Conservation (phyloP, 345 rosid species). For the Dipteronia dyeriana region DNA sequence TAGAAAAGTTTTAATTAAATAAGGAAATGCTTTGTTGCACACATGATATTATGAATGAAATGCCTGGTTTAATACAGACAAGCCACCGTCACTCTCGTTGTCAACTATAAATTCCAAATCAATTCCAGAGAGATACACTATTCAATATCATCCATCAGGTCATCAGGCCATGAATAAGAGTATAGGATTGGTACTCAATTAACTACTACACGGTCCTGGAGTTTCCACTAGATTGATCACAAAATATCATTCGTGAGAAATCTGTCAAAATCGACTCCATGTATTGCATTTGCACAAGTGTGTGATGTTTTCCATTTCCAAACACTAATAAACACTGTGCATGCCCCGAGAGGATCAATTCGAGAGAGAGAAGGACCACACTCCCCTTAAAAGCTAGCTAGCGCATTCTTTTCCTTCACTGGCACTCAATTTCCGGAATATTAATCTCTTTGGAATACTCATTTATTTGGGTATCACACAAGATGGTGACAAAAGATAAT, state of each 20-base stretch:
- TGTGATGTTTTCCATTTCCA: background rate
- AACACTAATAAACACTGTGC: background rate
- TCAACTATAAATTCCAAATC: background rate
- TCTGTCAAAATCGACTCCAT: background rate
- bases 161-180: no score
- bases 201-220: background rate
- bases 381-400: constrained; percentile 5
- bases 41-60: background rate
- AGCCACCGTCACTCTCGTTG: background rate
- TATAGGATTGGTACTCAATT: background rate
- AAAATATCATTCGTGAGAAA: background rate
- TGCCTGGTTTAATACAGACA: background rate
- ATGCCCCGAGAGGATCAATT: constrained; percentile 28
- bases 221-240: background rate
- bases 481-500: background rate
- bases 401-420: constrained; percentile 37
- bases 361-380: background rate
- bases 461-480: background rate
- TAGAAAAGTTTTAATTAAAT: no score
- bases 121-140: background rate
- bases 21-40: background rate
- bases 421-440: constrained; percentile 26
- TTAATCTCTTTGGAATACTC: background rate
- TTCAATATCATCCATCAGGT: background rate
- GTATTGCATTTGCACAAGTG: background rate